A percentile compares a stretch with the other conserved stretches of the same genome.
Conservation (phyloP, 768 basidiomycete species). For the Hortiboletus campestris region DNA sequence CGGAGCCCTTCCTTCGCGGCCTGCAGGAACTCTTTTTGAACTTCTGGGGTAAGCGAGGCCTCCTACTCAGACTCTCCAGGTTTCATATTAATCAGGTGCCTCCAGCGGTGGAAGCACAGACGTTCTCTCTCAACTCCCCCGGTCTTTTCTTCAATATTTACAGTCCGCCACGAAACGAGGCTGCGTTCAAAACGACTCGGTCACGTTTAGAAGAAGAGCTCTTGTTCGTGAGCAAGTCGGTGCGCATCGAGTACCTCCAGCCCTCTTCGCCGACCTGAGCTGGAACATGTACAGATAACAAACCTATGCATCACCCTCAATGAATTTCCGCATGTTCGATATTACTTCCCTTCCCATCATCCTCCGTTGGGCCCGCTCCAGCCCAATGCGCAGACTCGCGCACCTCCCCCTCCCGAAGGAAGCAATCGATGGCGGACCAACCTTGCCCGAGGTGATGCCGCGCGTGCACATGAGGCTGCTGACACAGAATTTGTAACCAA, state of each 20-base stretch:
- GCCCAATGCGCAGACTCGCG: slow-evolving; percentile 59
- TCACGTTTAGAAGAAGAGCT: slow-evolving; percentile 87
- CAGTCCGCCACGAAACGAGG: slow-evolving; percentile 75
- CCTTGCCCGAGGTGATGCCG: slow-evolving; percentile 68
- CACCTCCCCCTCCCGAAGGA: slow-evolving; percentile 62
- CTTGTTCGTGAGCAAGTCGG: slow-evolving; percentile 67
- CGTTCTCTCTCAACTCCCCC: slow-evolving; percentile 78
- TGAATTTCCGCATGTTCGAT: slow-evolving; percentile 91
- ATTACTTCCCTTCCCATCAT: slow-evolving; percentile 84
- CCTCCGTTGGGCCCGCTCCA: slow-evolving; percentile 82
- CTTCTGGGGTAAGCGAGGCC: slow-evolving; percentile 74
- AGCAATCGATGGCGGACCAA: slow-evolving; percentile 78
- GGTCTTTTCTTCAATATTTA: slow-evolving; percentile 85
- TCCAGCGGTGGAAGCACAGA: slow-evolving; percentile 80
- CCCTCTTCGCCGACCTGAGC: background rate
- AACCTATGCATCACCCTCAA: slow-evolving; percentile 88
- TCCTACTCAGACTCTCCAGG: background rate
- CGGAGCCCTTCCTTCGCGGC: slow-evolving; percentile 71
- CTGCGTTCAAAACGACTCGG: slow-evolving; percentile 63
- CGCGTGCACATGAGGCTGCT: slow-evolving; percentile 65
- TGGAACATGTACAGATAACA: slow-evolving; percentile 55
- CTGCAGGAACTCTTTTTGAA: slow-evolving; percentile 90
- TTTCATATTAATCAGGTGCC: slow-evolving; percentile 8
- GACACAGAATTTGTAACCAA: slow-evolving; percentile 78
- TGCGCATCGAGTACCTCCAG: slow-evolving; percentile 24